Base-by-base conservation (phyloP, 208 protist species). In the Naegleria lovaniensis region DNA sequence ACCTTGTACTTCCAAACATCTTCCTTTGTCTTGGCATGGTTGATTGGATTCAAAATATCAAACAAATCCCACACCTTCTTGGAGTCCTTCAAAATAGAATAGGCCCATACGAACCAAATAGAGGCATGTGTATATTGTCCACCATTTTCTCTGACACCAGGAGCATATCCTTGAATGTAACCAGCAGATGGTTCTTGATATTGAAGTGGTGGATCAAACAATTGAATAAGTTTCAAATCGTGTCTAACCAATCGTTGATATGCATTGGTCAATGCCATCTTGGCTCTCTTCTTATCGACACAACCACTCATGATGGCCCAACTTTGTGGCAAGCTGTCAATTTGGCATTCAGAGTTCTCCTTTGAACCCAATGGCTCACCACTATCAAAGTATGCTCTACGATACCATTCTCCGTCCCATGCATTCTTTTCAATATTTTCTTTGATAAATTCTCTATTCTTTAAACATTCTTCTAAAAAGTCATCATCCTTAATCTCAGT, bases 31-130 rank as follows among this genome's bases (percentile, higher is more conserved):
- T 39, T 84, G 11, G 88, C 38, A 39, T 90, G 88, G n/a, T 76
- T 84, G 88, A 90, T 90, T 90, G 88, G 88, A 90, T 90, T 90
- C 41, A 90, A 86, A n/a, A 90, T 84, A 36, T 90, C 88, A 25
- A 90, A 85, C 51, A 90, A 76, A 5, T 90, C 40, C 88, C 88
- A 90, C 33, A 40, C 40, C 43, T 58, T 90, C n/a, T 58, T 84
- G 0, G 9, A 15, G 13, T 90, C 88, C 41, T 58, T 48, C 6
- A 86, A 33, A 13, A 59, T 58, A 2, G 88, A 43, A 38, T 90
- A 90, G 25, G 88, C 88, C 88, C 88, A 90, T n/a, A 76, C 79
- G 5, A 90, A 41, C 88, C 88, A 90, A 52, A 90, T 85, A 5
- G 88, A n/a, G 38, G 88, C 88, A 58, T 90, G 88, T 36, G 88